Evolutionary conservation across 169 alveolate species (phyloP).

Genomic region (Perkinsus olseni): DNA sequence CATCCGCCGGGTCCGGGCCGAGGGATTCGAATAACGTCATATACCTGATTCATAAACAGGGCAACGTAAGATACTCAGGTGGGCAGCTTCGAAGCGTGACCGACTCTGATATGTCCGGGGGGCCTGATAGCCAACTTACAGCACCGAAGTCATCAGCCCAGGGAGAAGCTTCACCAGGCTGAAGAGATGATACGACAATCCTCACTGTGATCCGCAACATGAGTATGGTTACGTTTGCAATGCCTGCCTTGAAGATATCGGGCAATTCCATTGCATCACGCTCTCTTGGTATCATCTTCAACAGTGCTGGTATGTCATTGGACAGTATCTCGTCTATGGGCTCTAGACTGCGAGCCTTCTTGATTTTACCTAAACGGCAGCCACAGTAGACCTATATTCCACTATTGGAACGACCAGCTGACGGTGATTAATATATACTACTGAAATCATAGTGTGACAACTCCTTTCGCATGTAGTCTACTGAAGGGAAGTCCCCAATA

Average conservation of each 20-base stretch:
- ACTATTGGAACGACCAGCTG: too few relatives aligned
- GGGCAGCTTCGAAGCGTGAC: too few relatives aligned
- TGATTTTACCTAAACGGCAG: conserved; percentile 10
- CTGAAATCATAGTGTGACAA: conserved; percentile 25
- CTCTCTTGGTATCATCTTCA: conserved; percentile 39
- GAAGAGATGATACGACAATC: conserved; percentile 26
- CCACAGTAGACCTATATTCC: too few relatives aligned
- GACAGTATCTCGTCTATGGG: conserved; percentile 30
- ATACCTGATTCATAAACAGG: too few relatives aligned
- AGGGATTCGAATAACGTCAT: conserved; percentile 26
- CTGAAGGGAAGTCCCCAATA: conserved; percentile 36
- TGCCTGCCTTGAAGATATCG: conserved; percentile 29
- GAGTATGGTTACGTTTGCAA: conserved; percentile 29
- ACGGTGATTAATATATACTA: too few relatives aligned
- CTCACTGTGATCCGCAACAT: conserved; percentile 23
- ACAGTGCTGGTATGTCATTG: conserved; percentile 29
- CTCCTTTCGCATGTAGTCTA: conserved; percentile 29
- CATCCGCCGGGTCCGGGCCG: conserved; percentile 26
- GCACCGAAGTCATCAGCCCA: neutral
- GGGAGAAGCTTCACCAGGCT: conserved; percentile 5
- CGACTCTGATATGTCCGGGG: neutral
- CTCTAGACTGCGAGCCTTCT: conserved; percentile 22
- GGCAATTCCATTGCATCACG: conserved; percentile 10
- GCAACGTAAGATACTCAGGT: too few relatives aligned
- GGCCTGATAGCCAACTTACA: neutral